Evolutionary conservation across 306 rosid genomes (phyloP).

Genomic region (Myrica gale): DNA sequence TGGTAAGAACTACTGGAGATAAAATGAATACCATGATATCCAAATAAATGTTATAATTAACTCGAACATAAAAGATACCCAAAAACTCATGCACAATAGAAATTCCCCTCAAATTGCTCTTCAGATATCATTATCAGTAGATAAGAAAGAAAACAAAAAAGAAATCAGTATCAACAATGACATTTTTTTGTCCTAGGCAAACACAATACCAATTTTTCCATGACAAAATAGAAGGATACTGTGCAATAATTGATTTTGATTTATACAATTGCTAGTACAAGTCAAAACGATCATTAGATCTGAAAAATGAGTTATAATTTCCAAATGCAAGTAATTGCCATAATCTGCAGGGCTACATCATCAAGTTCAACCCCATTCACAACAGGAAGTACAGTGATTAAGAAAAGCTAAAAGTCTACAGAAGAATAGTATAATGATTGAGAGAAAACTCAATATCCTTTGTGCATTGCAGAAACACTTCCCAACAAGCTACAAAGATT

Average conservation of each 20-base stretch:
- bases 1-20: background rate
- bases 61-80: background rate
- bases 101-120: background rate
- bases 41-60: background rate
- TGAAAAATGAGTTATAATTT: background rate
- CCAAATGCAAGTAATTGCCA: background rate
- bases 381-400: background rate
- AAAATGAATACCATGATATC: background rate
- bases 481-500: background rate
- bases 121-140: conserved; percentile 16
- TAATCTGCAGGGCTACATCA: background rate
- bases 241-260: background rate
- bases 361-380: background rate
- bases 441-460: background rate
- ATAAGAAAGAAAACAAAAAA: conserved; percentile 8
- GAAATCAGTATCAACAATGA: background rate
- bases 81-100: background rate
- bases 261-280: no score
- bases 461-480: background rate
- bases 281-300: background rate
- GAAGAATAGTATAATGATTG: background rate
- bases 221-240: background rate
- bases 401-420: background rate
- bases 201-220: no score
- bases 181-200: background rate